Conservation (phyloP, 805 yeast species). For the Metschnikowia dekortorum region DNA sequence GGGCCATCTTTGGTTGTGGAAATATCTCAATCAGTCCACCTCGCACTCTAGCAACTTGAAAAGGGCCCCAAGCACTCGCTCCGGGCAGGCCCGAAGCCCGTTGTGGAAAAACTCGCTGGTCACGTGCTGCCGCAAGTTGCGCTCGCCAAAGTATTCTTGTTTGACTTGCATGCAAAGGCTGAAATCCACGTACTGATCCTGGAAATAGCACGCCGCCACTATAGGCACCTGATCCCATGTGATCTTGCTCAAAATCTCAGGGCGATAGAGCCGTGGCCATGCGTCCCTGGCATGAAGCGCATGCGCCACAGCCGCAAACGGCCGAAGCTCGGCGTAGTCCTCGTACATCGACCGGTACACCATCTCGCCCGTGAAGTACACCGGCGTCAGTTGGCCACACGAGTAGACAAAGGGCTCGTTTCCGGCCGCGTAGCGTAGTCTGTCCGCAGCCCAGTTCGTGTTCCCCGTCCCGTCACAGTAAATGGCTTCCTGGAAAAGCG, state of each 20-base stretch:
- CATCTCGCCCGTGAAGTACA: slow-evolving; percentile 54
- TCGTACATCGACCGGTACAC: slow-evolving; percentile 48
- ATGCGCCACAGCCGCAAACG: slow-evolving; percentile 38
- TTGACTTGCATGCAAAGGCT: slow-evolving; percentile 36
- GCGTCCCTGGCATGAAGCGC: slow-evolving; percentile 27
- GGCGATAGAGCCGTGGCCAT: slow-evolving; percentile 39
- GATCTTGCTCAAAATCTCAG: slow-evolving; percentile 23
- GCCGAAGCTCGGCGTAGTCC: slow-evolving; percentile 41
- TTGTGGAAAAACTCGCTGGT: slow-evolving; percentile 50
- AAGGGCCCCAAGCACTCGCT: slow-evolving; percentile 35
- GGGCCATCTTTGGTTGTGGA: no score
- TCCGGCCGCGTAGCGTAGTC: slow-evolving; percentile 25
- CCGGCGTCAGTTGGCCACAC: slow-evolving; percentile 12
- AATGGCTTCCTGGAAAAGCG: slow-evolving; percentile 56
- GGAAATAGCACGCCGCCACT: slow-evolving; percentile 46
- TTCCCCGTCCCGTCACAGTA: slow-evolving; percentile 40
- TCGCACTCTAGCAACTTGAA: slow-evolving; percentile 39
- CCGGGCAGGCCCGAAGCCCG: slow-evolving; percentile 43
- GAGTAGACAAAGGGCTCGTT: slow-evolving; percentile 24
- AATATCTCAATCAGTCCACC: slow-evolving; percentile 21
- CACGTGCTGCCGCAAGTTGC: slow-evolving; percentile 37
- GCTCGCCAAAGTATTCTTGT: slow-evolving; percentile 25
- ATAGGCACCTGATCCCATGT: slow-evolving; percentile 38
- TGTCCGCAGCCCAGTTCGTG: slow-evolving; percentile 49
- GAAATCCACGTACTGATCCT: slow-evolving; percentile 52